Evolutionary conservation across 345 rosid genomes (phyloP), one percentile per base, ranked within the genome.

Genomic region (Gossypium anomalum): DNA sequence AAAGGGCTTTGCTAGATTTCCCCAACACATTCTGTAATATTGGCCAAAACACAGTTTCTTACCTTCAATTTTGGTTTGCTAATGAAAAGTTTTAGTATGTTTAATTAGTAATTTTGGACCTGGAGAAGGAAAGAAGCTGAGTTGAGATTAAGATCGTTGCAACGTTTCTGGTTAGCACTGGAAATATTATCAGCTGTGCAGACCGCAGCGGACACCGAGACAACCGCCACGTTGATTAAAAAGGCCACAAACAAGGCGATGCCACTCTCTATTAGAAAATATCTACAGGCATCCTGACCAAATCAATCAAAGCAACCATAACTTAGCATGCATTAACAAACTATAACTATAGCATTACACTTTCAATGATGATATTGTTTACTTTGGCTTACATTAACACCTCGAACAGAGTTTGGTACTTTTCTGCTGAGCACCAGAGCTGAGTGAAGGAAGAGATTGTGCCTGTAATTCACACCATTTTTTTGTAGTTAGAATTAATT

Each of bases 101-200:
- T 19, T 19, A 34, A 3, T 16, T 55, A 55, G 59, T 19, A 19
- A 3, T 57, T 20, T n/a, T 57, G 29, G 17, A 88, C 92, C 92
- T 78, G 73, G 17, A 90, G 93, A 27, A 90, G 89, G 76, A 90
- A 90, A 52, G 93, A 85, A 27, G 96, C 93, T 2, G 91, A 86
- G 76, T 87, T 74, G 4, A 89, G 91, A 47, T 84, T 85, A 19
- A 90, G 70, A 77, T 90, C 83, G 11, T 45, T 69, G 80, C 93
- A 89, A 7, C 67, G 74, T 11, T 82, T 60, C 1, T 45, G 44
- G 19, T 8, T 53, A 1, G 82, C 70, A 1, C 48, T 3, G 0
- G 91, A 75, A 22, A 88, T 19, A 38, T 83, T 76, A 1, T 67
- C 2, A 49, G 70, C 79, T 1, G 76, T 29, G 83, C 93, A 88